Percentiles rank a stretch among this genome's conserved stretches.
phyloP scores from a whole-genome alignment of 768 basidiomycete species.

The Pleurotus pulmonarius region DNA sequence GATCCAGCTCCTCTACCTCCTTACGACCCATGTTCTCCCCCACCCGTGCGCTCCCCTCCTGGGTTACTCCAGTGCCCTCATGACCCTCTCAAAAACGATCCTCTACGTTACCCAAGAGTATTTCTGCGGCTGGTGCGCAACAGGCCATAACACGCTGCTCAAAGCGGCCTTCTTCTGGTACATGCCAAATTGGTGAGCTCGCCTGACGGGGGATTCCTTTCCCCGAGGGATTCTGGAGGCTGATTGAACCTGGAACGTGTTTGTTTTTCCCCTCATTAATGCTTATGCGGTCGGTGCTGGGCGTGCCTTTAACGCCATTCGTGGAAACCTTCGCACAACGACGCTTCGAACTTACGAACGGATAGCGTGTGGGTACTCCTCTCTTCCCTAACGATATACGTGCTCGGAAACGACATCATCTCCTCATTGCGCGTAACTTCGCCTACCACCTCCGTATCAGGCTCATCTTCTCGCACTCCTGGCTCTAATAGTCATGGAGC shows the following conservation, averaged over 20 bases:
- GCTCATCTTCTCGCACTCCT: too few relatives aligned
- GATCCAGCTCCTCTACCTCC: conserved; percentile 50
- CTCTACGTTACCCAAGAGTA: conserved; percentile 73
- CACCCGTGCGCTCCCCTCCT: conserved; percentile 56
- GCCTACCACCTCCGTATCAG: too few relatives aligned
- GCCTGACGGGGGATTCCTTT: neutral
- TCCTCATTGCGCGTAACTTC: neutral
- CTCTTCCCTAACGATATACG: conserved; percentile 7
- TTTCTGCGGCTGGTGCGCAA: conserved; percentile 61
- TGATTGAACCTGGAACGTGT: too few relatives aligned
- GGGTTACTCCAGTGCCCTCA: conserved; percentile 64
- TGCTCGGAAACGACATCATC: neutral
- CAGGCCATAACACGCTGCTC: conserved; percentile 54
- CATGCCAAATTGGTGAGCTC: conserved; percentile 63
- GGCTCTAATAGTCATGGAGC: too few relatives aligned
- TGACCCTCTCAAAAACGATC: conserved; percentile 76
- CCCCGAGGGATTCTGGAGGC: too few relatives aligned
- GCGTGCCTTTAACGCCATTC: too few relatives aligned
- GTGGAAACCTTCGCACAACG: too few relatives aligned
- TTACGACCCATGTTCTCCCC: conserved; percentile 53
- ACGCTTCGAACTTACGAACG: too few relatives aligned
- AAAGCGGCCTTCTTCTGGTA: conserved; percentile 59
- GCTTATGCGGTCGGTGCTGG: too few relatives aligned
- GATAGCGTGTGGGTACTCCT: conserved; percentile 19
- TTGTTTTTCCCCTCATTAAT: neutral